phyloP scores from a whole-genome alignment of 768 basidiomycete genomes.

The Ramaria rubella region DNA sequence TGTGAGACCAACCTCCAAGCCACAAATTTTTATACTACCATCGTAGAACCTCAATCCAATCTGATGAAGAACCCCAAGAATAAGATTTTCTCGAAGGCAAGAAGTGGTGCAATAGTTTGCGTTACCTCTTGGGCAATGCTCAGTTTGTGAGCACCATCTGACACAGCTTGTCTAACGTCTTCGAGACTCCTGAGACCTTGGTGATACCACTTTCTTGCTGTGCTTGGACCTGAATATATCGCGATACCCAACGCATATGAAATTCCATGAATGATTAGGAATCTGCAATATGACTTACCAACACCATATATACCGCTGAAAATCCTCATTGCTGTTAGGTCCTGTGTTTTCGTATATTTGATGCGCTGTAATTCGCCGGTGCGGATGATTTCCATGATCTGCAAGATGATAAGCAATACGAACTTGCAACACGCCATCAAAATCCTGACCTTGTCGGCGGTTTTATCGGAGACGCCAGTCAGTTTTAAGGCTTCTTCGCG shows the following conservation, averaged over 20 bases:
- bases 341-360: conserved; percentile 57
- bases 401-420: not conserved
- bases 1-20: no score
- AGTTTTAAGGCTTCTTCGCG: conserved; percentile 54
- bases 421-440: not conserved
- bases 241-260: not conserved
- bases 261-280: not conserved
- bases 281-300: conserved; percentile 39
- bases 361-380: conserved; percentile 71
- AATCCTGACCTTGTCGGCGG: conserved; percentile 58
- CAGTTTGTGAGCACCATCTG: conserved; percentile 51
- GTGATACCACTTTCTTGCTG: conserved; percentile 67
- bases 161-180: conserved; percentile 51
- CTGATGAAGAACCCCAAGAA: conserved; percentile 4
- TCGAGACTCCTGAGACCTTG: conserved; percentile 73
- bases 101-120: not conserved
- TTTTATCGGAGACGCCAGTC: conserved; percentile 63
- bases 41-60: conserved; percentile 68
- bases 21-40: no score
- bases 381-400: conserved; percentile 79
- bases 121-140: conserved; percentile 43
- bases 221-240: conserved; percentile 56
- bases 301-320: conserved; percentile 87
- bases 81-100: not conserved
- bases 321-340: conserved; percentile 44